These are phyloP conservation scores for Scenedesmus sp. DNA, from an alignment of 163 green algal genomes.

Conservation along the genomic window DNA sequence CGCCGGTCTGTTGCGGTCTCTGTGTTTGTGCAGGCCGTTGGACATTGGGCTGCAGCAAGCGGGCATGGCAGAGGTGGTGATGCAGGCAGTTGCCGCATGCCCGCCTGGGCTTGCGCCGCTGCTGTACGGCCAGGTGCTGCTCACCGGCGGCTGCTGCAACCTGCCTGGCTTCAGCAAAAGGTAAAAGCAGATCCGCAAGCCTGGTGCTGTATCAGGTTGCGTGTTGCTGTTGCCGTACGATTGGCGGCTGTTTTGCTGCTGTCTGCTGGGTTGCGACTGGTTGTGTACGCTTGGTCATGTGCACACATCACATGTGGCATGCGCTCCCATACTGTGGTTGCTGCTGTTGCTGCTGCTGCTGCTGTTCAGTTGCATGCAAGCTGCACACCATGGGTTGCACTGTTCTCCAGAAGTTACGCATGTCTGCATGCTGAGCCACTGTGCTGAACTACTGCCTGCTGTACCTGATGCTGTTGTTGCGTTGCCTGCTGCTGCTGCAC, in stretches of 20 bases:
- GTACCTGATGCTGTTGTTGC: too few relatives aligned
- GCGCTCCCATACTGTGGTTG: background rate
- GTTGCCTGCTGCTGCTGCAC: too few relatives aligned
- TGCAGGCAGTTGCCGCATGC: slow-evolving; percentile 60
- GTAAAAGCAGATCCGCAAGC: background rate
- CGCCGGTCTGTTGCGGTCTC: too few relatives aligned
- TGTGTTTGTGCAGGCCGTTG: slow-evolving; percentile 63
- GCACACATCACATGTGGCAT: background rate
- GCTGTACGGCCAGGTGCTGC: slow-evolving; percentile 82
- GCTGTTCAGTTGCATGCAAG: too few relatives aligned
- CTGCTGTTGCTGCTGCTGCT: background rate
- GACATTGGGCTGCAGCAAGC: slow-evolving; percentile 92
- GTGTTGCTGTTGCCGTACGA: slow-evolving; percentile 60
- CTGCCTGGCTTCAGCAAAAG: slow-evolving; percentile 78
- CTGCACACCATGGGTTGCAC: too few relatives aligned
- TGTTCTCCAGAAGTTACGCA: too few relatives aligned
- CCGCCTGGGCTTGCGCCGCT: slow-evolving; percentile 82
- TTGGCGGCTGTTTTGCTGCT: slow-evolving; percentile 66
- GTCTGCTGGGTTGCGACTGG: too few relatives aligned
- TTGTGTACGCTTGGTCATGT: too few relatives aligned
- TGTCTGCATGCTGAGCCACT: too few relatives aligned
- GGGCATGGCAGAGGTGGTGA: slow-evolving; percentile 86
- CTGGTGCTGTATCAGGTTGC: background rate
- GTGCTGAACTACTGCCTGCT: too few relatives aligned
- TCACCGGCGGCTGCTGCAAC: slow-evolving; percentile 70